Conservation (phyloP, 139 green algal species). For the Micractinium conductrix region DNA sequence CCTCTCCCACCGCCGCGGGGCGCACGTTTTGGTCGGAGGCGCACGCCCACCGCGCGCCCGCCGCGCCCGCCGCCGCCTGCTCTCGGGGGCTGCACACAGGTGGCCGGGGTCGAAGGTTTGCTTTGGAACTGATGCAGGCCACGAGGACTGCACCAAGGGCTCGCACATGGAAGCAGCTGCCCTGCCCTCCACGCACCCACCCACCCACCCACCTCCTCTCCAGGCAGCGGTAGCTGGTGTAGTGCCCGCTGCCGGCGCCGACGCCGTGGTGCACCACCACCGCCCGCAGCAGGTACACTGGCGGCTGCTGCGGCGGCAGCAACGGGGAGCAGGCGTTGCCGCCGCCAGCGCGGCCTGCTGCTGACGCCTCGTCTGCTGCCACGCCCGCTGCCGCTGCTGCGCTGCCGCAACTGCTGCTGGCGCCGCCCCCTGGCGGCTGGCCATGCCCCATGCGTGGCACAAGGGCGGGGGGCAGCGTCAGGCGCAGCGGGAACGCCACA, state of each 20-base stretch:
- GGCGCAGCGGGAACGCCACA: background rate
- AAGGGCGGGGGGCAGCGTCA: background rate
- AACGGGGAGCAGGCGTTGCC: too few relatives aligned
- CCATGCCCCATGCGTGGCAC: background rate
- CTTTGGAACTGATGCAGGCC: too few relatives aligned
- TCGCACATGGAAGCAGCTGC: too few relatives aligned
- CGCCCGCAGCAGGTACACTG: conserved; percentile 5
- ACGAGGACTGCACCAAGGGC: too few relatives aligned
- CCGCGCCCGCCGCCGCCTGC: background rate
- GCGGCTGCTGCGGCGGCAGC: background rate
- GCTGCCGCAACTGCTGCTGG: background rate
- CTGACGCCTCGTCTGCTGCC: too few relatives aligned
- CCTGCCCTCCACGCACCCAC: too few relatives aligned
- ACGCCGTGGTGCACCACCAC: conserved; percentile 27
- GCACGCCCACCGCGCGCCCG: background rate
- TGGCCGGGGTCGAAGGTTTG: too few relatives aligned
- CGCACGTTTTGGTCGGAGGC: conserved; percentile 19
- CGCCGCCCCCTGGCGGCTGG: background rate
- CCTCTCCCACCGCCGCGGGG: background rate
- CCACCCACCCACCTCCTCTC: too few relatives aligned
- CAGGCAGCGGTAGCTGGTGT: conserved; percentile 20
- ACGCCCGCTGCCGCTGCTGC: background rate
- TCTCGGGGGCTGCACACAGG: too few relatives aligned
- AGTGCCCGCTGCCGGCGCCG: background rate
- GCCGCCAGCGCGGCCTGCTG: background rate